A percentile compares a stretch with the other conserved stretches of the same genome.
These are phyloP conservation scores for Byssothecium circinans DNA, from an alignment of 2,329 filamentous ascomycete genomes.

Conservation along the genomic window DNA sequence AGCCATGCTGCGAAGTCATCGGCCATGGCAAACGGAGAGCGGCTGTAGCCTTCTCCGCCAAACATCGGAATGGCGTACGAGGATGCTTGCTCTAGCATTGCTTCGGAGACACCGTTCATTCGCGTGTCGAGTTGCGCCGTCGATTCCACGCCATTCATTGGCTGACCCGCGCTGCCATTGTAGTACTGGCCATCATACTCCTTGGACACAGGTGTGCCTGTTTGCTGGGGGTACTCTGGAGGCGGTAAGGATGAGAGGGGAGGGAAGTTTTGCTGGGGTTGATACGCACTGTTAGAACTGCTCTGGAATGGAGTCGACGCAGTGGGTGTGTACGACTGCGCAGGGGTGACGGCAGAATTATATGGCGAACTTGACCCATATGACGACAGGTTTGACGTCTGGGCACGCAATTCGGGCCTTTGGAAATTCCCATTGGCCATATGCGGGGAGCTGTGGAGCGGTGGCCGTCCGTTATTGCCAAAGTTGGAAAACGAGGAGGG, in stretches of 20 bases:
- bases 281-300: constrained; percentile 51
- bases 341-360: constrained; percentile 45
- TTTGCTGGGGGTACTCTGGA: constrained; percentile 54
- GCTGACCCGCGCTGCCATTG: constrained; percentile 38
- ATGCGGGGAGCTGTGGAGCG: constrained; percentile 43
- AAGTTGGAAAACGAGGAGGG: constrained; percentile 37
- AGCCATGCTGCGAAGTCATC: constrained; percentile 86
- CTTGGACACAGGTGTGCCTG: constrained; percentile 40
- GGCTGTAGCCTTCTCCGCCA: constrained; percentile 77
- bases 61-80: constrained; percentile 80
- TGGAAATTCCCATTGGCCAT: constrained; percentile 37
- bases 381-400: constrained; percentile 39
- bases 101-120: constrained; percentile 42
- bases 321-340: constrained; percentile 52
- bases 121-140: constrained; percentile 36
- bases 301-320: constrained; percentile 44
- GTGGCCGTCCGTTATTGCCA: constrained; percentile 30
- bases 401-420: constrained; percentile 39
- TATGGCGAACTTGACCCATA: constrained; percentile 41
- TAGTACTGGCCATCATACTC: constrained; percentile 41
- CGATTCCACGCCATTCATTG: constrained; percentile 44
- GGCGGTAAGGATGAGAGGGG: constrained; percentile 62
- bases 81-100: constrained; percentile 50
- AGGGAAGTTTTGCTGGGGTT: constrained; percentile 63
- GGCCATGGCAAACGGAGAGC: constrained; percentile 84